A percentile compares a stretch with the other conserved stretches of the same genome.
Evolutionary conservation across 2,329 filamentous ascomycete genomes (phyloP).

Genomic region (Fusarium sp.): DNA sequence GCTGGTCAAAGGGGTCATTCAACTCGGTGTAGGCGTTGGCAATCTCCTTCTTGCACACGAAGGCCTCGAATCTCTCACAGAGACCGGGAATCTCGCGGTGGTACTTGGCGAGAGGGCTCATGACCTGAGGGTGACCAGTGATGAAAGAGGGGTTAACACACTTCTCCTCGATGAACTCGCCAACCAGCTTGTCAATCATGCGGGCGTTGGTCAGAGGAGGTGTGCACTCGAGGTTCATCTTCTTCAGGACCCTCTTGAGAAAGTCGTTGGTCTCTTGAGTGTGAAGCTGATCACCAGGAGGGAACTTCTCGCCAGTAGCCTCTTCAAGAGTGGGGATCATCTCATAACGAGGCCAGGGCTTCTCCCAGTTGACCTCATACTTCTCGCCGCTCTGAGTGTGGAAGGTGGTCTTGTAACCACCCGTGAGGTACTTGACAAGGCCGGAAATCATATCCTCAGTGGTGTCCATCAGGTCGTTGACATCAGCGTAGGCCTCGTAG

Average conservation of each 20-base stretch:
- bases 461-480: slow-evolving; percentile 82
- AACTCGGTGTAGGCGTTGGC: slow-evolving; percentile 98
- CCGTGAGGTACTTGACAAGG: slow-evolving; percentile 89
- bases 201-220: slow-evolving; percentile 92
- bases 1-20: slow-evolving; percentile 91
- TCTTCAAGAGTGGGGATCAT: slow-evolving; percentile 92
- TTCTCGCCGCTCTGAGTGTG: slow-evolving; percentile 86
- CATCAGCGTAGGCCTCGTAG: slow-evolving; percentile 92
- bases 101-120: slow-evolving; percentile 97
- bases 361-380: slow-evolving; percentile 95
- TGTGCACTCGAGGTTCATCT: slow-evolving; percentile 89
- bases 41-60: slow-evolving; percentile 83
- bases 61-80: slow-evolving; percentile 97
- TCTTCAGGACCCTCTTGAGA: slow-evolving; percentile 84
- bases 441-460: slow-evolving; percentile 94
- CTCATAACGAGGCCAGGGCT: slow-evolving; percentile 90
- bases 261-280: slow-evolving; percentile 90
- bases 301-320: slow-evolving; percentile 92
- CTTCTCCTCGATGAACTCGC: slow-evolving; percentile 94
- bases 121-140: slow-evolving; percentile 73
- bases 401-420: slow-evolving; percentile 86
- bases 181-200: slow-evolving; percentile 95
- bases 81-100: slow-evolving; percentile 84
- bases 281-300: slow-evolving; percentile 87
- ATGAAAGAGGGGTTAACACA: slow-evolving; percentile 84